Evolutionary conservation across 441 rosid species (phyloP).

Genomic region (Euphorbia celastroides): DNA sequence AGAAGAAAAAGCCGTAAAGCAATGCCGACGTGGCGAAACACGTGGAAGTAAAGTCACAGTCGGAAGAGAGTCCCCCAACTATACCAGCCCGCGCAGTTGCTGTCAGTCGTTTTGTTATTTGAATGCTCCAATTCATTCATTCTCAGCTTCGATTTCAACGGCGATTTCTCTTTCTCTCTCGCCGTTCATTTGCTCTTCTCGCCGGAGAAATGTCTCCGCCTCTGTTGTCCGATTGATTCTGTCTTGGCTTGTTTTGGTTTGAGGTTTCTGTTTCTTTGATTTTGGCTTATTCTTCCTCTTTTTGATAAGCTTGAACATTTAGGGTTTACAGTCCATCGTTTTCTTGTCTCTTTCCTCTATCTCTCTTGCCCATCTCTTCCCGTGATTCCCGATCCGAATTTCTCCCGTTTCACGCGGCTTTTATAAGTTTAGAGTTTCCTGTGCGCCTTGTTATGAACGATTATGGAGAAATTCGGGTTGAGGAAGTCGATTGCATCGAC

Average conservation of each 20-base stretch:
- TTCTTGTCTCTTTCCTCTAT: slow-evolving; percentile 28
- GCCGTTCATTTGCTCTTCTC: slow-evolving; percentile 2
- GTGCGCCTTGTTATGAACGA: slow-evolving; percentile 20
- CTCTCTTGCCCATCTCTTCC: slow-evolving; percentile 14
- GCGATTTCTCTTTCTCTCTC: slow-evolving; percentile 4
- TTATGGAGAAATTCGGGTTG: slow-evolving; percentile 46
- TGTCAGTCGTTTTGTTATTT: slow-evolving; percentile 31
- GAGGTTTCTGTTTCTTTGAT: neutral
- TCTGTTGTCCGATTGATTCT: slow-evolving; percentile 7
- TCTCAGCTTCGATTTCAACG: slow-evolving; percentile 24
- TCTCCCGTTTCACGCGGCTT: slow-evolving; percentile 18
- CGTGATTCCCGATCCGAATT: slow-evolving; percentile 32
- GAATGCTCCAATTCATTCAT: slow-evolving; percentile 47
- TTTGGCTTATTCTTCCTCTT: too few species aligned
- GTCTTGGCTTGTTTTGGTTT: neutral
- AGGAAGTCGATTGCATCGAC: slow-evolving; percentile 25
- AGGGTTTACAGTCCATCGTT: slow-evolving; percentile 12
- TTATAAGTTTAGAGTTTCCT: neutral
- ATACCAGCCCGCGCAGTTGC: slow-evolving; percentile 35
- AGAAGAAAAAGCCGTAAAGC: neutral
- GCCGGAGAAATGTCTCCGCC: slow-evolving; percentile 4
- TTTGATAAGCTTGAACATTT: neutral
- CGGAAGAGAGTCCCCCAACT: neutral
- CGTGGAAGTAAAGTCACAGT: neutral
- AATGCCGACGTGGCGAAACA: neutral